A percentile compares a stretch with the other conserved stretches of the same genome.
phyloP scores from a whole-genome alignment of 2,329 filamentous ascomycete species.

The Ceratocystis cacaofunesta region DNA sequence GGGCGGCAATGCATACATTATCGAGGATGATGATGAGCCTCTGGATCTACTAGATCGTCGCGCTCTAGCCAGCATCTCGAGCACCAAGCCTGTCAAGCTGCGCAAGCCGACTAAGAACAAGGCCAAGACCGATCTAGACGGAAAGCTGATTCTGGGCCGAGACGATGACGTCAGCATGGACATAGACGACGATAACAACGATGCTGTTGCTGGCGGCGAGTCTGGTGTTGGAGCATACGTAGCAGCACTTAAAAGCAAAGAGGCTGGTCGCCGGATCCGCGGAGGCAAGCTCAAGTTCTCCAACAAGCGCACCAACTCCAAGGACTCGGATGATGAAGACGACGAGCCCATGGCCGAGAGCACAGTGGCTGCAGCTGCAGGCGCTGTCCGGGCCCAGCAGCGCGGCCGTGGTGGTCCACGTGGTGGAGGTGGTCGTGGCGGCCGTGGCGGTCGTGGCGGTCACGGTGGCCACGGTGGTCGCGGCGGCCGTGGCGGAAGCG shows the following conservation, averaged over 20 bases:
- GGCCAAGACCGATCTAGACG: slow-evolving; percentile 58
- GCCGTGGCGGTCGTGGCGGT: slow-evolving; percentile 25
- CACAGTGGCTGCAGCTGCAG: slow-evolving; percentile 24
- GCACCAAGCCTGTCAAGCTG: slow-evolving; percentile 61
- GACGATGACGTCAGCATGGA: slow-evolving; percentile 45
- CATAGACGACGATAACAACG: slow-evolving; percentile 37
- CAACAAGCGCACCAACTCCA: slow-evolving; percentile 39
- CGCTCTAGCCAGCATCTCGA: slow-evolving; percentile 83
- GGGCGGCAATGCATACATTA: slow-evolving; percentile 64
- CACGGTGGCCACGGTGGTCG: slow-evolving; percentile 24
- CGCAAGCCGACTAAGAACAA: slow-evolving; percentile 43
- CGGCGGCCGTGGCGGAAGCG: slow-evolving; percentile 32
- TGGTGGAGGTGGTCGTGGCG: slow-evolving; percentile 24
- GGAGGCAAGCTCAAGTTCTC: slow-evolving; percentile 58
- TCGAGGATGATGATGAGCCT: slow-evolving; percentile 88
- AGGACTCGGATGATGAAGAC: slow-evolving; percentile 33
- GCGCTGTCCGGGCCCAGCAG: slow-evolving; percentile 9
- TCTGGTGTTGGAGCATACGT: slow-evolving; percentile 55
- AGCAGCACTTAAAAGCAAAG: slow-evolving; percentile 51
- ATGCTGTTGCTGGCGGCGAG: slow-evolving; percentile 35
- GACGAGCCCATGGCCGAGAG: slow-evolving; percentile 38
- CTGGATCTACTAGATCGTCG: slow-evolving; percentile 83
- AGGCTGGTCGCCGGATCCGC: slow-evolving; percentile 48
- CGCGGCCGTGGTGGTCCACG: slow-evolving; percentile 20
- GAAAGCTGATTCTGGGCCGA: slow-evolving; percentile 62